Percentiles rank a stretch among this genome's conserved stretches.
These are phyloP conservation scores for Lenwebbia sp. DNA, from an alignment of 345 rosid genomes.

Conservation along the genomic window DNA sequence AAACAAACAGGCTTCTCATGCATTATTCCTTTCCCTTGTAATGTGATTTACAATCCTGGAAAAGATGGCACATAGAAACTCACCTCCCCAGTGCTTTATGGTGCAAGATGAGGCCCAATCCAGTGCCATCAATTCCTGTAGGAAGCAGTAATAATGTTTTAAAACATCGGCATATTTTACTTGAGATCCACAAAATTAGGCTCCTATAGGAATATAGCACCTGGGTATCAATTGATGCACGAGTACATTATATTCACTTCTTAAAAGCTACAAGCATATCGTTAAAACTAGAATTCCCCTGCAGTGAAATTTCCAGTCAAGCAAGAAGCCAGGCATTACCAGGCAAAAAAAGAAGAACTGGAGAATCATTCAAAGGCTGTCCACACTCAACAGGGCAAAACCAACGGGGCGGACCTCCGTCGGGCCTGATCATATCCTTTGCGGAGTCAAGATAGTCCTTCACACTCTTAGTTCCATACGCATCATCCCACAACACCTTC, in stretches of 20 bases:
- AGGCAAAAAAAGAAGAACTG: slow-evolving; percentile 71
- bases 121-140: slow-evolving; percentile 72
- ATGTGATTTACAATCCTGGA: too few relatives aligned
- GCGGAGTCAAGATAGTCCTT: slow-evolving; percentile 61
- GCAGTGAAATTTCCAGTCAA: not conserved
- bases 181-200: not conserved
- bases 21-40: not conserved
- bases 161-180: not conserved
- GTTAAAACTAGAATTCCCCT: not conserved
- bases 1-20: not conserved
- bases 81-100: slow-evolving; percentile 88
- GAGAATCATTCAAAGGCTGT: slow-evolving; percentile 51
- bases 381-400: slow-evolving; percentile 88
- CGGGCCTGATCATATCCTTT: slow-evolving; percentile 48
- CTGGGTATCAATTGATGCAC: not conserved
- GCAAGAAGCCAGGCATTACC: slow-evolving; percentile 29
- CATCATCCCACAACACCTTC: slow-evolving; percentile 86
- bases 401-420: slow-evolving; percentile 93
- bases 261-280: not conserved
- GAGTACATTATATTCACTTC: not conserved
- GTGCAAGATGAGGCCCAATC: slow-evolving; percentile 74
- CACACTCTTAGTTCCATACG: slow-evolving; percentile 51
- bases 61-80: too few relatives aligned
- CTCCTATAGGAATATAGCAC: not conserved
- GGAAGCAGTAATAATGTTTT: not conserved